Percentiles rank a stretch among this genome's conserved stretches.
phyloP scores from a whole-genome alignment of 306 rosid genomes.

The Pachyrhizus erosus region DNA sequence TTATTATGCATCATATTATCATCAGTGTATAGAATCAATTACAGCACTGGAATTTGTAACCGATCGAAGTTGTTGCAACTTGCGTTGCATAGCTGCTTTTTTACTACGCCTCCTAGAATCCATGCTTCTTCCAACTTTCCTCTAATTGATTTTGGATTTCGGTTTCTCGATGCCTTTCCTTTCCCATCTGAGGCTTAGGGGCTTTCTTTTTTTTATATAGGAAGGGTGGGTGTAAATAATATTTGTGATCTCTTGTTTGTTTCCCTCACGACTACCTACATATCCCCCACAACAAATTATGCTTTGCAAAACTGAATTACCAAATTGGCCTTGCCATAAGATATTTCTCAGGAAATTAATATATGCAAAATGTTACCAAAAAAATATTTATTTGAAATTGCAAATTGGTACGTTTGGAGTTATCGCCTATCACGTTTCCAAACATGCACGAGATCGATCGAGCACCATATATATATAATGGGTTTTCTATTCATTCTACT shows the following conservation, averaged over 20 bases:
- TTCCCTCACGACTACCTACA: conserved; percentile 46
- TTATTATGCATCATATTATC: conserved; percentile 4
- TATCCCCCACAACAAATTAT: conserved; percentile 52
- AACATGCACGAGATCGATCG: conserved; percentile 1
- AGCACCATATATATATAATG: neutral
- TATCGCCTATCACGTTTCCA: neutral
- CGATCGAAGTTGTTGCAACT: conserved; percentile 46
- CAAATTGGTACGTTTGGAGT: neutral
- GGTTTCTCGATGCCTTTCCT: conserved; percentile 5
- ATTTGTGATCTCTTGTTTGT: conserved; percentile 44
- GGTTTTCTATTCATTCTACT: neutral
- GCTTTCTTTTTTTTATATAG: conserved; percentile 16
- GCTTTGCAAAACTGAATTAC: conserved; percentile 39
- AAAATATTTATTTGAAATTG: neutral
- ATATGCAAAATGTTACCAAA: neutral
- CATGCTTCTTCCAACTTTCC: conserved; percentile 42
- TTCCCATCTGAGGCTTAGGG: conserved; percentile 14
- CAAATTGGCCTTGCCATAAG: conserved; percentile 36
- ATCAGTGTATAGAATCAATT: neutral
- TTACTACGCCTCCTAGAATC: conserved; percentile 54
- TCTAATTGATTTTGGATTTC: conserved; percentile 28
- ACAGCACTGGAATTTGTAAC: conserved; percentile 42
- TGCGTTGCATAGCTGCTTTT: conserved; percentile 55
- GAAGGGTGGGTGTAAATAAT: conserved; percentile 36
- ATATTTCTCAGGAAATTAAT: neutral